Evolutionary conservation across 1,284 basidiomycete genomes (phyloP).

Genomic region (Agroathelia rolfsii): DNA sequence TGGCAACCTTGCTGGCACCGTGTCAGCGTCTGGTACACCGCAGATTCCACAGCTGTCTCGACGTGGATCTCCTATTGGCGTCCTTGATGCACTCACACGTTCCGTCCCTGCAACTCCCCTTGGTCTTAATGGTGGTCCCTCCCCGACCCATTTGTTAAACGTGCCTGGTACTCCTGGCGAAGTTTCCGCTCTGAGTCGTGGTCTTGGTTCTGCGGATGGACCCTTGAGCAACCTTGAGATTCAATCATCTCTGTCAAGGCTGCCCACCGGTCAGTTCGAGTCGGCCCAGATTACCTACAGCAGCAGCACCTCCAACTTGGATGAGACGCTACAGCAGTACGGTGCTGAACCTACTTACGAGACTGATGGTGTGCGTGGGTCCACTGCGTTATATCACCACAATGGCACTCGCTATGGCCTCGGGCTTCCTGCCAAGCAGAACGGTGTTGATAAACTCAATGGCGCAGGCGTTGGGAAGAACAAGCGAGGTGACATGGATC

Average conservation of each 20-base stretch:
- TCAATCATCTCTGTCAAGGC: slow-evolving; percentile 59
- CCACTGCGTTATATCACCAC: slow-evolving; percentile 74
- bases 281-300: slow-evolving; percentile 39
- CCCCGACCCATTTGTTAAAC: slow-evolving; percentile 44
- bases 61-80: slow-evolving; percentile 57
- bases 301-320: slow-evolving; percentile 38
- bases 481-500: slow-evolving; percentile 87
- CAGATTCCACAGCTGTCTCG: slow-evolving; percentile 49
- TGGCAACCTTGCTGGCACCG: slow-evolving; percentile 33
- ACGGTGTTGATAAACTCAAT: slow-evolving; percentile 68
- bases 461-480: slow-evolving; percentile 87
- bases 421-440: slow-evolving; percentile 42
- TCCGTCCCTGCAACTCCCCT: slow-evolving; percentile 72
- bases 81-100: slow-evolving; percentile 54
- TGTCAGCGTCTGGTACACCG: slow-evolving; percentile 53
- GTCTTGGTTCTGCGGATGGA: slow-evolving; percentile 42
- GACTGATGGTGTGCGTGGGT: slow-evolving; percentile 51
- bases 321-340: slow-evolving; percentile 48
- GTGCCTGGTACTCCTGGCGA: slow-evolving; percentile 60
- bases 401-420: slow-evolving; percentile 69
- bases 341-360: slow-evolving; percentile 50
- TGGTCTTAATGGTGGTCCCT: slow-evolving; percentile 36
- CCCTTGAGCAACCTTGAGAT: slow-evolving; percentile 43
- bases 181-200: slow-evolving; percentile 50
- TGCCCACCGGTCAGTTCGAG: slow-evolving; percentile 53